Conservation (phyloP, 2,329 filamentous ascomycete species). For the Cladosporium sp. region DNA sequence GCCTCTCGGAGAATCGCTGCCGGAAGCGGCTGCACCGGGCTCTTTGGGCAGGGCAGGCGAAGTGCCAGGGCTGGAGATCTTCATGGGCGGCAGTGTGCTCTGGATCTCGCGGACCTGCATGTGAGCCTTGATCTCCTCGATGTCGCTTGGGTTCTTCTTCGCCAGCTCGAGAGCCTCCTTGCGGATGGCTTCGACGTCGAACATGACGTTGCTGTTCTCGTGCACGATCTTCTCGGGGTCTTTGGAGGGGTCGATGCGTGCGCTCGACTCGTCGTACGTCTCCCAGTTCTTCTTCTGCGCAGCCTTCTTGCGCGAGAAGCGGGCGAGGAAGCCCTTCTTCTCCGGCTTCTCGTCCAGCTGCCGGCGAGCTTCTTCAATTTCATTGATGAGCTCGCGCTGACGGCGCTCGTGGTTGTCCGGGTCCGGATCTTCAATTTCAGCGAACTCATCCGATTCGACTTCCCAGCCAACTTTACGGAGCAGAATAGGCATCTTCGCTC, state of each 20-base stretch:
- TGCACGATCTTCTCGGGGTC: slow-evolving; percentile 9
- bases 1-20: slow-evolving; percentile 2
- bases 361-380: slow-evolving; percentile 90
- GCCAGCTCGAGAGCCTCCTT: slow-evolving; percentile 64
- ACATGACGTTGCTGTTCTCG: slow-evolving; percentile 58
- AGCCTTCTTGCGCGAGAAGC: slow-evolving; percentile 77
- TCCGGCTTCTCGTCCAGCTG: slow-evolving; percentile 72
- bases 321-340: slow-evolving; percentile 59
- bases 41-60: slow-evolving; percentile 35
- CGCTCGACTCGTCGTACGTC: slow-evolving; percentile 66
- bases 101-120: slow-evolving; percentile 57
- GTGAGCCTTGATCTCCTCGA: slow-evolving; percentile 72
- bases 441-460: slow-evolving; percentile 88
- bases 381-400: slow-evolving; percentile 88
- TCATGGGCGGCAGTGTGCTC: slow-evolving; percentile 85
- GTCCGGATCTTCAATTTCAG: slow-evolving; percentile 94
- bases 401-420: slow-evolving; percentile 84
- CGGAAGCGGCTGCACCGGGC: neutral
- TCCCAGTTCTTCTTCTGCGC: slow-evolving; percentile 87
- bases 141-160: slow-evolving; percentile 58
- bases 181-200: slow-evolving; percentile 91
- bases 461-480: slow-evolving; percentile 84
- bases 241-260: slow-evolving; percentile 41
- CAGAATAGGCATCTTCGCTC: slow-evolving; percentile 81
- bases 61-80: slow-evolving; percentile 47